A percentile compares a stretch with the other conserved stretches of the same genome.
Evolutionary conservation across 768 basidiomycete genomes (phyloP).

Genomic region (Aureoboletus auriporus): DNA sequence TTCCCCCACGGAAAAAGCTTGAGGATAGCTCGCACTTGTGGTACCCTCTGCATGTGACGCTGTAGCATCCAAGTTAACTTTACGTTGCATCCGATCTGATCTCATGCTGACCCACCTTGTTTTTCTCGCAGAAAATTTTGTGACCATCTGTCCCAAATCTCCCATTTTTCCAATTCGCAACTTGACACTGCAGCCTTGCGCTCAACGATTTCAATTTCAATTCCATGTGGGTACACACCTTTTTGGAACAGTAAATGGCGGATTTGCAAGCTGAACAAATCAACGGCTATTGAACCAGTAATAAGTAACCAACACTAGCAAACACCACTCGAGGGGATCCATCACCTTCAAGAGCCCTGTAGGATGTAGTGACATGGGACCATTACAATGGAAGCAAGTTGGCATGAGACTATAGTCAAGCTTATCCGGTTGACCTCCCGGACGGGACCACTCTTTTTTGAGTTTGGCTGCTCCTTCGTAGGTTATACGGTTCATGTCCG

Average conservation of each 20-base stretch:
- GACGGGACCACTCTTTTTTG: slow-evolving; percentile 23
- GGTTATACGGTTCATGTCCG: slow-evolving; percentile 25
- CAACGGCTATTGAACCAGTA: slow-evolving; percentile 14
- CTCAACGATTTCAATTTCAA: slow-evolving; percentile 1
- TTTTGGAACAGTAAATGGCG: slow-evolving; percentile 29
- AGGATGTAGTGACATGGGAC: slow-evolving; percentile 4
- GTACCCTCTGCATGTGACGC: slow-evolving; percentile 36
- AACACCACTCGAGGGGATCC: background rate
- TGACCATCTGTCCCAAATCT: slow-evolving; percentile 27
- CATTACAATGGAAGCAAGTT: slow-evolving; percentile 21
- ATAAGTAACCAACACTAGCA: background rate
- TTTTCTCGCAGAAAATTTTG: slow-evolving; percentile 32
- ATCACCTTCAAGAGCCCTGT: slow-evolving; percentile 18
- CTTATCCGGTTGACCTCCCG: slow-evolving; percentile 26
- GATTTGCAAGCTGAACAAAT: slow-evolving; percentile 29
- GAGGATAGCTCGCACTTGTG: slow-evolving; percentile 31
- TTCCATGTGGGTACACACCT: slow-evolving; percentile 7
- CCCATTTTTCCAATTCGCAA: slow-evolving; percentile 33
- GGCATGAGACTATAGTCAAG: slow-evolving; percentile 25
- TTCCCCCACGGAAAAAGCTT: slow-evolving; percentile 41
- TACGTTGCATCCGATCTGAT: background rate
- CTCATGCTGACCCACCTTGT: slow-evolving; percentile 24
- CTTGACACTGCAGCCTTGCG: slow-evolving; percentile 28
- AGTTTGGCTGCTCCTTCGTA: slow-evolving; percentile 27
- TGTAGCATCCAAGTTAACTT: slow-evolving; percentile 9